Conservation (phyloP, 2,329 filamentous ascomycete genomes). For the Aschersonia sp. region DNA sequence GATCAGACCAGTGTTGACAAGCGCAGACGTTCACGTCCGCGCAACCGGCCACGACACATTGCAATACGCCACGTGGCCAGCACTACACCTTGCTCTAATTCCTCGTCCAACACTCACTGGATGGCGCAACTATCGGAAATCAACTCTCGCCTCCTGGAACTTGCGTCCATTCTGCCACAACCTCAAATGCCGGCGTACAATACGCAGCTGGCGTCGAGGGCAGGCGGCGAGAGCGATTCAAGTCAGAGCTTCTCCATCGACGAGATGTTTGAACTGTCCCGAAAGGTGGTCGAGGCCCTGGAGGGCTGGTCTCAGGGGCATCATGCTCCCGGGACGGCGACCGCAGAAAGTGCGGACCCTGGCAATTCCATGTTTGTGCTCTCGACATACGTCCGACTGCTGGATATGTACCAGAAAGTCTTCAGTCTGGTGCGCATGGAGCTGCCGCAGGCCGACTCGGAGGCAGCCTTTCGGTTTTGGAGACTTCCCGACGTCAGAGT, state of each 20-base stretch:
- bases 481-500: slow-evolving; percentile 25
- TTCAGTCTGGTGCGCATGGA: slow-evolving; percentile 21
- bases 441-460: slow-evolving; percentile 13
- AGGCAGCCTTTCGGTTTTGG: slow-evolving; percentile 19
- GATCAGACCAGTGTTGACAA: slow-evolving; percentile 7
- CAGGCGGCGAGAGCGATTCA: slow-evolving; percentile 8
- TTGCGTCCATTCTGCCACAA: slow-evolving; percentile 18
- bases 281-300: slow-evolving; percentile 19
- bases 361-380: slow-evolving; percentile 23
- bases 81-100: slow-evolving; percentile 8
- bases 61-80: slow-evolving; percentile 11
- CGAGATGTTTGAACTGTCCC: slow-evolving; percentile 25
- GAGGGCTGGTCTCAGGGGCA: slow-evolving; percentile 10
- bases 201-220: slow-evolving; percentile 3
- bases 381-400: slow-evolving; percentile 22
- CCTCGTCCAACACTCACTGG: slow-evolving; percentile 14
- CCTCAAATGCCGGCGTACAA: slow-evolving; percentile 9
- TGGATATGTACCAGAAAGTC: slow-evolving; percentile 25
- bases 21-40: slow-evolving; percentile 9
- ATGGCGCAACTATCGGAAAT: slow-evolving; percentile 25
- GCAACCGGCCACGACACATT: slow-evolving; percentile 17
- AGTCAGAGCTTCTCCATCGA: slow-evolving; percentile 22
- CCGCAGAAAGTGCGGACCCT: slow-evolving; percentile 16
- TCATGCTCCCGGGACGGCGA: slow-evolving; percentile 1
- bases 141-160: slow-evolving; percentile 21